Evolutionary conservation across 306 rosid species (phyloP).

Genomic region (Leucaena leucocephala): DNA sequence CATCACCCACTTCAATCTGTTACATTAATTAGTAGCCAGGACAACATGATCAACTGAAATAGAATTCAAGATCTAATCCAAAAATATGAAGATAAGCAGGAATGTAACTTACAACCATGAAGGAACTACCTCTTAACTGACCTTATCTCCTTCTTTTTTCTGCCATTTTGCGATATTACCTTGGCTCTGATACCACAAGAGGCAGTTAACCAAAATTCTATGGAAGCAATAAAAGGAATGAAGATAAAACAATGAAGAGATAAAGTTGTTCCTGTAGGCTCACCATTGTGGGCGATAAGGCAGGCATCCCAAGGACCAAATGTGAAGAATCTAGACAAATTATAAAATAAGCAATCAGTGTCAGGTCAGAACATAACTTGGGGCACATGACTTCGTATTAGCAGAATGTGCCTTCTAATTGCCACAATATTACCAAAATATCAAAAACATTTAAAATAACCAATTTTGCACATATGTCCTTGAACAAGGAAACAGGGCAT

Average conservation of each 20-base stretch:
- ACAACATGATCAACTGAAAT: slow-evolving; percentile 34
- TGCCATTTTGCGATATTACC: slow-evolving; percentile 92
- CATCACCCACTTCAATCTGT: slow-evolving; percentile 94
- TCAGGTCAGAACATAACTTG: slow-evolving; percentile 34
- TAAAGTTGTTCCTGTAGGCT: slow-evolving; percentile 33
- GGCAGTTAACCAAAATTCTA: slow-evolving; percentile 32
- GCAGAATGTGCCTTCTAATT: slow-evolving; percentile 31
- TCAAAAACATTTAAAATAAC: not conserved
- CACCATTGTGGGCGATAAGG: slow-evolving; percentile 98
- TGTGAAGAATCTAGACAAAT: slow-evolving; percentile 66
- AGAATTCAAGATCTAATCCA: slow-evolving; percentile 31
- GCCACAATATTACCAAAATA: slow-evolving; percentile 7
- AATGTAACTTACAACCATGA: slow-evolving; percentile 39
- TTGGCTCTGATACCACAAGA: slow-evolving; percentile 66
- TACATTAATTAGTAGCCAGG: slow-evolving; percentile 39
- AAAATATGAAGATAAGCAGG: slow-evolving; percentile 35
- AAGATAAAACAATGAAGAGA: slow-evolving; percentile 10
- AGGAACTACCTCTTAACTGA: slow-evolving; percentile 41
- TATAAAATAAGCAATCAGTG: slow-evolving; percentile 30
- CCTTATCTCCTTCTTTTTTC: slow-evolving; percentile 98
- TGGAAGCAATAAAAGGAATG: slow-evolving; percentile 35
- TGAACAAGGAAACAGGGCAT: not conserved
- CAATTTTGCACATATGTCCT: not conserved
- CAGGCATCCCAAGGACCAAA: slow-evolving; percentile 82
- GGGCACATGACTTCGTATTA: slow-evolving; percentile 9